Percentiles rank a stretch among this genome's conserved stretches.
Conservation (phyloP, 148 eudicot genomes). For the Rhododendron mucronatum region DNA sequence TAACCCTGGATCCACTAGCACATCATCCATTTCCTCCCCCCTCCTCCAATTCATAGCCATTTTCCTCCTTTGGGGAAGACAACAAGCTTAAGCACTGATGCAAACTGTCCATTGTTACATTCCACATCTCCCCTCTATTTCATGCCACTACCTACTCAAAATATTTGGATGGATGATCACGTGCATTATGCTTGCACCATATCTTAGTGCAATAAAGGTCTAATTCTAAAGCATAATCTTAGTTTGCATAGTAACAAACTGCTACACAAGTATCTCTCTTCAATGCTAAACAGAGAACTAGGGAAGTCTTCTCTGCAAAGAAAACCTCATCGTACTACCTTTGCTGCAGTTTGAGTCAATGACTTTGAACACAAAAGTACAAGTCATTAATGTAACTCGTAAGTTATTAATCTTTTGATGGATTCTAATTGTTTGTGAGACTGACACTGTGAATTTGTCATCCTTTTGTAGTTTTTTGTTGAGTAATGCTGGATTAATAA, state of each 20-base stretch:
- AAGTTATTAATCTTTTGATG: neutral
- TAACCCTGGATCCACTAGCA: neutral
- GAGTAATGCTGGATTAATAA: neutral
- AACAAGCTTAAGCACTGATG: neutral
- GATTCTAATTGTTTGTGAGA: neutral
- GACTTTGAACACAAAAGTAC: neutral
- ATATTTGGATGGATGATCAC: neutral
- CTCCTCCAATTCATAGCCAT: neutral
- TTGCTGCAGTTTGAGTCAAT: neutral
- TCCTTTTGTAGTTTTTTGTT: neutral
- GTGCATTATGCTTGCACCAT: neutral
- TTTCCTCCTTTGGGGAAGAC: neutral
- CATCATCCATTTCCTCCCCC: neutral
- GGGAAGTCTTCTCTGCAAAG: neutral
- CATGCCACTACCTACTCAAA: neutral
- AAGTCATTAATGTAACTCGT: neutral
- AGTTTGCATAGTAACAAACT: neutral
- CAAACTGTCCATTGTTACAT: neutral
- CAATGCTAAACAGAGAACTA: neutral
- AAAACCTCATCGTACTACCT: neutral
- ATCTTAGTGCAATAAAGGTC: neutral
- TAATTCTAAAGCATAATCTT: neutral
- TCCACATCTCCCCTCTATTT: neutral
- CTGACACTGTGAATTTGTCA: neutral
- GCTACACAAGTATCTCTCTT: neutral